Base-by-base conservation (phyloP, 345 rosid genomes). In the Barbarea vulgaris region DNA sequence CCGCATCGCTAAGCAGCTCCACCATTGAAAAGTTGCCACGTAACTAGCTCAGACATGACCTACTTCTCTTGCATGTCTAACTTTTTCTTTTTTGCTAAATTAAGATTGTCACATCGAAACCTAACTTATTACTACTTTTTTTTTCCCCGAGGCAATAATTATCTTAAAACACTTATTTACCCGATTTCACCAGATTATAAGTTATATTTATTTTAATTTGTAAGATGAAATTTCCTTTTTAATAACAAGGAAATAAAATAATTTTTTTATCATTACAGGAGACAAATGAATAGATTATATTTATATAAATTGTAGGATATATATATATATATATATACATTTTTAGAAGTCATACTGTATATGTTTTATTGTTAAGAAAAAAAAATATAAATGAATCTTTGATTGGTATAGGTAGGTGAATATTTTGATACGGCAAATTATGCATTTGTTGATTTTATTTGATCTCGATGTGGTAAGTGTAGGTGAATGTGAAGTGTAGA, bases 71-170 rank as follows among this genome's bases (percentile, higher is more conserved):
- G 77, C 55, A 73, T 53, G 55, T 55, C 51, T 72, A 62, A 11
- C 24, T 27, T 10, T 51, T 52, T 52, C 3, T 47, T 1, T 13
- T 61, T 50, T 28, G 18, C 47, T 4, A 65, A 54, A 18, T 65
- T 21, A 55, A 55, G 28, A 7, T 65, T 24, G 72, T 56, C 72
- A 65, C 78, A 74, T 74, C 78, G 18, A 14, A 64, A 65, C 51
- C 66, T 74, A 74, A 46, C 58, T 74, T 33, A n/a, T 6, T 13
- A 55, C 22, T 65, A 65, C 12, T 31, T 73, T 42, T 47, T n/a
- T n/a, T n/a, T n/a, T n/a, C 25, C 21, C 21, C 3, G 28, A 34
- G 28, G n/a, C 19, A 50, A 37, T 4, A 39, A 24, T 31, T 7
- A 11, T 47, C 14, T 2, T 25, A 15, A 30, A 44, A 47, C 0